phyloP scores from a whole-genome alignment of 306 rosid genomes.

The Vigna unguiculata region DNA sequence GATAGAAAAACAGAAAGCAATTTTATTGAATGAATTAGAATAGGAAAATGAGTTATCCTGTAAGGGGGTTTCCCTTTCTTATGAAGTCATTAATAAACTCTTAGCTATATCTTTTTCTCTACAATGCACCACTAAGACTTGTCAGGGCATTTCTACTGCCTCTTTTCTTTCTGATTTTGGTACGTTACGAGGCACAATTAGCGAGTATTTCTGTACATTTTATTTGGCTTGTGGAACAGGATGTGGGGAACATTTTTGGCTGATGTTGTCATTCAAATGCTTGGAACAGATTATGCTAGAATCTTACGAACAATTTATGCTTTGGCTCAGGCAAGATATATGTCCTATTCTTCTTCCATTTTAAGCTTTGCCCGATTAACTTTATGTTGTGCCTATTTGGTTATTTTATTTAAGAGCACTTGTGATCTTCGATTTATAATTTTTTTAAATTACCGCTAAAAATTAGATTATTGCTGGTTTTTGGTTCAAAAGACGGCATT shows the following conservation, averaged over 20 bases:
- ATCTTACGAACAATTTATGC: slow-evolving; percentile 92
- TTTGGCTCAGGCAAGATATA: slow-evolving; percentile 77
- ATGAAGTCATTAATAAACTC: slow-evolving; percentile 1
- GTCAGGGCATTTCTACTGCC: slow-evolving; percentile 29
- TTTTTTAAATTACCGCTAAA: not conserved
- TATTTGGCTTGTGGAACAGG: slow-evolving; percentile 57
- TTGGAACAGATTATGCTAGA: slow-evolving; percentile 97
- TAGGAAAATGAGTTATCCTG: too few relatives aligned
- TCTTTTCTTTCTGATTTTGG: slow-evolving; percentile 23
- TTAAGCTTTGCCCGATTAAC: slow-evolving; percentile 30
- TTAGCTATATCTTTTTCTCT: not conserved
- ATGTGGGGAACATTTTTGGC: slow-evolving; percentile 96
- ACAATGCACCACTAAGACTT: slow-evolving; percentile 35
- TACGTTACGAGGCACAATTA: slow-evolving; percentile 28
- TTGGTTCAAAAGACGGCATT: slow-evolving; percentile 10
- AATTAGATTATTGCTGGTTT: slow-evolving; percentile 1
- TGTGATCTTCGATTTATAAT: not conserved
- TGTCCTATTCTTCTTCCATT: slow-evolving; percentile 34
- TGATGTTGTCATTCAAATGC: slow-evolving; percentile 94
- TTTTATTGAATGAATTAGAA: too few relatives aligned
- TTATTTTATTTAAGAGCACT: slow-evolving; percentile 20
- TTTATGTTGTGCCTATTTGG: slow-evolving; percentile 35
- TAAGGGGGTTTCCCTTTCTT: not conserved
- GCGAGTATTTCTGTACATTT: slow-evolving; percentile 35
- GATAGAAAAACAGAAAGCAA: too few relatives aligned